Conservation (phyloP, 257 asterid genomes). For the Lavandula angustifolia region DNA sequence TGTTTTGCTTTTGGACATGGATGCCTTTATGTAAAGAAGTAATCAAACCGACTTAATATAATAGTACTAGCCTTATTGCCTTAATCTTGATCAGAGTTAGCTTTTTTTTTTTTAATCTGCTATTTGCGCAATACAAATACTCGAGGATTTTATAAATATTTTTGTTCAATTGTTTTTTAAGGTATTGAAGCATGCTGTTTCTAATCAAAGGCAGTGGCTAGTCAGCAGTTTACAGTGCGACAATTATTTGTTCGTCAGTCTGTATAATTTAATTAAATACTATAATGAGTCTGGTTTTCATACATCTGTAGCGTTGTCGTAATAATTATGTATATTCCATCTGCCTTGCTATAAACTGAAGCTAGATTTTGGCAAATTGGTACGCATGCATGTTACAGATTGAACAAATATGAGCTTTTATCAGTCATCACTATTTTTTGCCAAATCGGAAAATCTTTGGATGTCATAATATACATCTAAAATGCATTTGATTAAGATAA, state of each 20-base stretch:
- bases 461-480: too few relatives aligned
- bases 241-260: slow-evolving; percentile 7
- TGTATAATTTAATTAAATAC: not conserved
- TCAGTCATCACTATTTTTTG: too few relatives aligned
- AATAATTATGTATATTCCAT: slow-evolving; percentile 9
- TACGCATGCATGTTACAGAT: not conserved
- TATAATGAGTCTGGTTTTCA: not conserved
- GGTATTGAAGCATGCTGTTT: slow-evolving; percentile 11
- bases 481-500: too few relatives aligned
- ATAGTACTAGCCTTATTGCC: too few relatives aligned
- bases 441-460: too few relatives aligned
- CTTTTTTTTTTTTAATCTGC: too few relatives aligned
- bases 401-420: too few relatives aligned
- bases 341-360: slow-evolving; percentile 25
- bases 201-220: slow-evolving; percentile 15
- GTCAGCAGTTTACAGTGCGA: not conserved
- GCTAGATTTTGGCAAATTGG: not conserved
- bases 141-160: not conserved
- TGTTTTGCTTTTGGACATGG: slow-evolving; percentile 28
- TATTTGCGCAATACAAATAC: too few relatives aligned
- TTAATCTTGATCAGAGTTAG: slow-evolving; percentile 9
- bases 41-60: slow-evolving; percentile 35
- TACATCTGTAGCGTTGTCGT: not conserved
- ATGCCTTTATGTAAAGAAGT: slow-evolving; percentile 21
- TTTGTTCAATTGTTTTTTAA: not conserved